Base-by-base conservation (phyloP, 768 basidiomycete species). In the Lentinula aciculospora region DNA sequence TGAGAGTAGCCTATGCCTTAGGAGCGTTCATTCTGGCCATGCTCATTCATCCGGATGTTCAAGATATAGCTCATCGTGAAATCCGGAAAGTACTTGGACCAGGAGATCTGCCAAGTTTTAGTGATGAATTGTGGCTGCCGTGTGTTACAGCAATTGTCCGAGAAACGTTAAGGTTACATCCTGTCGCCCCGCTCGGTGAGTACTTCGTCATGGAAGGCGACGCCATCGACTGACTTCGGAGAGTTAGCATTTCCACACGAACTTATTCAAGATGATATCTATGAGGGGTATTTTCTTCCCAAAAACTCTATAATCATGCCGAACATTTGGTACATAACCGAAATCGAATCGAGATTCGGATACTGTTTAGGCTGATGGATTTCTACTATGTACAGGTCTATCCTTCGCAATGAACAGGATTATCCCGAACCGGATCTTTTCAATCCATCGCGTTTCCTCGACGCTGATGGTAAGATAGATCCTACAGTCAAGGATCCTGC, bases 111-210 rank as follows among this genome's bases (percentile, higher is more conserved):
- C 60, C 60, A 1, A 47, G 15, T 15, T 53, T 61, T 19, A 44
- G 23, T 17, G 58, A 61, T 27, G 37, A 48, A 32, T 5, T 28
- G 4, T 53, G 32, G 2, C 47, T 74, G 19, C 72, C 72, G 4
- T 73, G 69, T 32, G 62, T 72, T 25, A 66, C 64, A 12, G 72
- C 73, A 7, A 62, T 72, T 4, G 60, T 64, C 2, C 65, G 64
- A 57, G 73, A 74, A 53, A 58, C 64, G 0, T 44, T 74, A 49
- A 63, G 72, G 25, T 69, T 67, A 66, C 64, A 63, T 29, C 62
- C 59, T 25, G 62, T 67, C 29, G 59, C 63, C 9, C 69, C 66
- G 0, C 49, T 70, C 17, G 61, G 67, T 70, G 59, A 36, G 63
- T 59, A 50, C 23, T 29, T 45, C 25, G 10, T 34, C 32, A 36